Base-by-base conservation (phyloP, 1,284 basidiomycete genomes). In the Porodaedalea pini region DNA sequence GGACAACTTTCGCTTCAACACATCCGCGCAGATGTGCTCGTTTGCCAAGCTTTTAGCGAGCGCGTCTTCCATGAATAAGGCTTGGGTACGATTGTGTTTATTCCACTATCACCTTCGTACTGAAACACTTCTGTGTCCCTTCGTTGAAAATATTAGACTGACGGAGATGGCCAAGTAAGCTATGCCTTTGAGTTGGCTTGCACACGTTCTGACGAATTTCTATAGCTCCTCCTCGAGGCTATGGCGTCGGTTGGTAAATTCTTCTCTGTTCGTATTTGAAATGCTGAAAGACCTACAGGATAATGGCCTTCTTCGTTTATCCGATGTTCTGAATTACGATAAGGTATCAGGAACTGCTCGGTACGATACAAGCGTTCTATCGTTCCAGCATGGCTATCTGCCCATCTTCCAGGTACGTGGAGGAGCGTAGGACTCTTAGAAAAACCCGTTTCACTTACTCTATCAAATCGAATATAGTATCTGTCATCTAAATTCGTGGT, bases 401-500 rank as follows among this genome's bases (percentile, higher is more conserved):
- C 82, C 80, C 0, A 61, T 88, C 11, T 68, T 89, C 19, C 75
- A 79, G 54, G 85, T 86, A 63, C 39, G 75, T 23, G 13, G 13
- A 11, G 2, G 17, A 17, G 17, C 34, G 19, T 15, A 11, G 2
- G 25, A 25, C 5, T 36, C 2, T 15, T 11, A n/a, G 23, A 31
- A 41, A 53, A 17, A 43, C 25, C 8, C 10, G 29, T 3, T 3
- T 36, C 21, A 27, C 13, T 29, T 17, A 23, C 37, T 2, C 10
- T 2, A 49, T n/a, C n/a, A n/a, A n/a, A n/a, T n/a, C 43, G 15
- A 3, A 31, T 51, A 0, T 52, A 88, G 83, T 86, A 85, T 62
- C 68, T 85, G 27, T 77, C 85, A 0, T 87, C 84, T 1, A 79
- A 84, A 41, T 75, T 81, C 45, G 78, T 89, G 1, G 64, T 86